Evolutionary conservation across 192 early-diverging fungal genomes (phyloP).

Genomic region (Tieghemiomyces parasiticus): DNA sequence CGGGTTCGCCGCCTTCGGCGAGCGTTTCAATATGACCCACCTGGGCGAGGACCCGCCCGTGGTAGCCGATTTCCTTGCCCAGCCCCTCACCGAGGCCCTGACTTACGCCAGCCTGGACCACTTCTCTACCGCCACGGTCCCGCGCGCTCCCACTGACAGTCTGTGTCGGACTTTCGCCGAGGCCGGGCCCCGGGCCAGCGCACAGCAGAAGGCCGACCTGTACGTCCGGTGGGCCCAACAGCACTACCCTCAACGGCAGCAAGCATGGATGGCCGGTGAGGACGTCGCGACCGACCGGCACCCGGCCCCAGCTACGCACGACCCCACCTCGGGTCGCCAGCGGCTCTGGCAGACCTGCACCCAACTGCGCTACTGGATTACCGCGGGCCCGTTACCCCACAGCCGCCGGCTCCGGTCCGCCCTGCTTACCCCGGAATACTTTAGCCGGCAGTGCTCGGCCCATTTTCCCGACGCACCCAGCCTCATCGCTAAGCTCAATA

Average conservation of each 20-base stretch:
- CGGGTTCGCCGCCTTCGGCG: constrained; percentile 16
- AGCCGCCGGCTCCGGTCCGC: constrained; percentile 12
- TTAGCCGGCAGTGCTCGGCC: constrained; percentile 19
- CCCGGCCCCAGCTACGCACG: too few relatives aligned
- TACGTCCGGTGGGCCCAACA: background rate
- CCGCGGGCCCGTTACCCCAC: constrained; percentile 7
- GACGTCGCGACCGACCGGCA: too few relatives aligned
- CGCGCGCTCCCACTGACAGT: too few relatives aligned
- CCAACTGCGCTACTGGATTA: constrained; percentile 32
- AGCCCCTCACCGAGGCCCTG: background rate
- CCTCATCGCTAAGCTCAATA: too few relatives aligned
- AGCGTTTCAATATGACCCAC: background rate
- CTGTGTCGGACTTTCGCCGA: too few relatives aligned
- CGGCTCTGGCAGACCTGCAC: constrained; percentile 38
- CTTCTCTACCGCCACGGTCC: too few relatives aligned
- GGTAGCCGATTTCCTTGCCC: background rate
- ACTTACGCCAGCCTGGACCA: background rate
- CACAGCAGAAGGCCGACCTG: background rate
- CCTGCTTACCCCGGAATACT: constrained; percentile 12
- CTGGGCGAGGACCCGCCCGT: background rate
- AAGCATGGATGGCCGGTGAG: too few relatives aligned
- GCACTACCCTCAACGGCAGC: constrained; percentile 15
- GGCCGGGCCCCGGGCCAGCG: too few relatives aligned
- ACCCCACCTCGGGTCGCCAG: background rate
- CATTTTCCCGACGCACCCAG: constrained; percentile 16